Evolutionary conservation across 192 early-diverging fungal species (phyloP).

Genomic region (Coemansia sp.): DNA sequence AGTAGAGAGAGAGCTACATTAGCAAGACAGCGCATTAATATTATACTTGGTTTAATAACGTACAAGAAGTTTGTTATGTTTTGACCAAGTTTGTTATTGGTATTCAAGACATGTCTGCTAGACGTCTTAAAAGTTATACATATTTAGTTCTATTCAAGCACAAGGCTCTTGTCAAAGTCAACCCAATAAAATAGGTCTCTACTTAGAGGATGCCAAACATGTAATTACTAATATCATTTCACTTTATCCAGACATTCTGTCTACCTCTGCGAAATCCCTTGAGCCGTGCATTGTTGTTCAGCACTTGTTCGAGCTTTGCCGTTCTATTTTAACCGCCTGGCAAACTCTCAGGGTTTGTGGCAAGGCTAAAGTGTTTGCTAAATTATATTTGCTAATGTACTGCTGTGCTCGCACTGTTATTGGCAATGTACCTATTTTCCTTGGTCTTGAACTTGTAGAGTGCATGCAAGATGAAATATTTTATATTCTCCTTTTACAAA

Average conservation of each 20-base stretch:
- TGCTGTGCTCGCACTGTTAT: slow-evolving; percentile 78
- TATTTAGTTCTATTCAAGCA: slow-evolving; percentile 94
- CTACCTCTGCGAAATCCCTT: slow-evolving; percentile 58
- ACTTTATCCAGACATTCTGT: slow-evolving; percentile 83
- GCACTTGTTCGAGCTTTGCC: slow-evolving; percentile 80
- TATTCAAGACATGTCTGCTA: slow-evolving; percentile 87
- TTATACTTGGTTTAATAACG: too few relatives aligned
- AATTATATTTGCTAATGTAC: slow-evolving; percentile 86
- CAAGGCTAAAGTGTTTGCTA: slow-evolving; percentile 69
- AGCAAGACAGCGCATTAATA: too few relatives aligned
- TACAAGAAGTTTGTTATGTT: slow-evolving; percentile 41
- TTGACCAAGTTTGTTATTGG: slow-evolving; percentile 90
- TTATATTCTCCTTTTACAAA: neutral
- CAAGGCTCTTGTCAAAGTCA: slow-evolving; percentile 62
- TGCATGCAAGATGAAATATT: slow-evolving; percentile 70
- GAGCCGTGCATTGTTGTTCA: slow-evolving; percentile 86
- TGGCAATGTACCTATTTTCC: slow-evolving; percentile 76
- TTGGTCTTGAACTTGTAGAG: slow-evolving; percentile 82
- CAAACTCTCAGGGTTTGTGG: slow-evolving; percentile 75
- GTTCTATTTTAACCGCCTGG: slow-evolving; percentile 71
- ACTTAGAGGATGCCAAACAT: slow-evolving; percentile 67
- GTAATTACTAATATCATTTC: slow-evolving; percentile 74
- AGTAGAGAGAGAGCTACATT: too few relatives aligned
- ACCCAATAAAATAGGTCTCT: slow-evolving; percentile 66
- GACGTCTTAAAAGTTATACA: slow-evolving; percentile 93